Base-by-base conservation (phyloP, 1,139 yeast species). In the Dujonia santamariae region DNA sequence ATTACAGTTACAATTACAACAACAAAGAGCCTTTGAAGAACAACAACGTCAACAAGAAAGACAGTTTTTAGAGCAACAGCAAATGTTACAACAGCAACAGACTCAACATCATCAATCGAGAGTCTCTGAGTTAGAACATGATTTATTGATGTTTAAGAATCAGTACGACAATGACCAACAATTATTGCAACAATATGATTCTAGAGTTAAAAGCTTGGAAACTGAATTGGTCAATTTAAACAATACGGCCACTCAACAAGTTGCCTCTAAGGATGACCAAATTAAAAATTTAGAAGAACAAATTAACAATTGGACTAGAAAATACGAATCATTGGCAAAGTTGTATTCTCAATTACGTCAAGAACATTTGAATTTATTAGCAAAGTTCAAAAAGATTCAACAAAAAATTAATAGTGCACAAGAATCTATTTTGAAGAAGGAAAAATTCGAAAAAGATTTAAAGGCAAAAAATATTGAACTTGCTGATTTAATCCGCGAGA, bases 331-430 rank as follows among this genome's bases (percentile, higher is more conserved):
- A 0, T 70, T 90, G 46, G 97, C 97, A 4, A 86, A 87, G 52
- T 68, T 90, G 42, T 90, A 90, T 54, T 83, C 96, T 2, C 96
- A 88, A 58, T 70, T 90, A 46, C 83, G 97, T 50, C 95, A 86
- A 59, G 97, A 90, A 56, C 97, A 90, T 56, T 70, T 90, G 53
- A 85, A 82, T 43, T 63, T 88, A 42, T 71, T 90, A 48, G 73
- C 85, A 32, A 84, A 84, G 53, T 84, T 84, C 53, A 90, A 90
- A 55, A 83, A 84, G 47, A 74, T 84, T 37, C 96, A 88, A 59
- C 87, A 88, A 47, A 86, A 85, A 57, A 95, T 94, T 7, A 84
- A 90, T 19, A 84, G 95, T 41, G 96, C 97, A 7, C 96, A 87
- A 54, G 97, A 88, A 57, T 85, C 96, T 0, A 79, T 88, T 42